A percentile compares a stretch with the other conserved stretches of the same genome.
Evolutionary conservation across 1,139 yeast species (phyloP).

Genomic region (Cylindricascospora bacillispora): DNA sequence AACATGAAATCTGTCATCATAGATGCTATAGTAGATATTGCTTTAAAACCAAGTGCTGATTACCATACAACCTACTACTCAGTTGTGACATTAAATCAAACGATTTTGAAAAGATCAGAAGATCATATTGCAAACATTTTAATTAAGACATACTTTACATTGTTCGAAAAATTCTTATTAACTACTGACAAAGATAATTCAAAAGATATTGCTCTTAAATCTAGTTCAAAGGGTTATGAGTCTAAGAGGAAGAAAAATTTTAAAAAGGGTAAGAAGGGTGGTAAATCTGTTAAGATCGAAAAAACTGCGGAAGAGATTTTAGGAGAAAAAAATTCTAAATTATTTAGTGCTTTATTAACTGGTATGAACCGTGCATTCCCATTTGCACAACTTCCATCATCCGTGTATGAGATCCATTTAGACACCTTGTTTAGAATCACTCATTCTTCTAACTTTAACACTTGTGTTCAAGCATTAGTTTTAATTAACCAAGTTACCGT

Average conservation of each 20-base stretch:
- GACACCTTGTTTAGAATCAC: slow-evolving; percentile 81
- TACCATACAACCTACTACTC: slow-evolving; percentile 86
- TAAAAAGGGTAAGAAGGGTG: slow-evolving; percentile 65
- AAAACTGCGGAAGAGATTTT: slow-evolving; percentile 59
- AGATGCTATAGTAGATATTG: slow-evolving; percentile 67
- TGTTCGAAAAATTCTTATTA: slow-evolving; percentile 71
- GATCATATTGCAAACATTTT: slow-evolving; percentile 67
- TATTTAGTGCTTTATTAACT: slow-evolving; percentile 83
- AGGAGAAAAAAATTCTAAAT: slow-evolving; percentile 74
- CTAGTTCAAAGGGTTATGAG: slow-evolving; percentile 27
- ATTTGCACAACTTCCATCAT: slow-evolving; percentile 64
- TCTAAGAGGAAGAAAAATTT: slow-evolving; percentile 41
- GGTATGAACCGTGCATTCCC: slow-evolving; percentile 97
- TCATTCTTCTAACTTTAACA: slow-evolving; percentile 87
- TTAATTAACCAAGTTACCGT: slow-evolving; percentile 66
- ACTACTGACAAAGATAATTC: slow-evolving; percentile 43
- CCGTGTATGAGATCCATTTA: slow-evolving; percentile 63
- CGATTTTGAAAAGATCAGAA: slow-evolving; percentile 71
- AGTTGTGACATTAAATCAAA: slow-evolving; percentile 79
- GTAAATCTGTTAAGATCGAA: slow-evolving; percentile 54
- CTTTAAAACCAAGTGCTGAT: slow-evolving; percentile 65
- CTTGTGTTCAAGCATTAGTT: slow-evolving; percentile 84
- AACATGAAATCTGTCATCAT: slow-evolving; percentile 81
- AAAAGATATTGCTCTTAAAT: slow-evolving; percentile 21
- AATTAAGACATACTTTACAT: slow-evolving; percentile 71